Evolutionary conservation across 176 grass and related monocot species (phyloP).

Genomic region (Pontederia paniculata): DNA sequence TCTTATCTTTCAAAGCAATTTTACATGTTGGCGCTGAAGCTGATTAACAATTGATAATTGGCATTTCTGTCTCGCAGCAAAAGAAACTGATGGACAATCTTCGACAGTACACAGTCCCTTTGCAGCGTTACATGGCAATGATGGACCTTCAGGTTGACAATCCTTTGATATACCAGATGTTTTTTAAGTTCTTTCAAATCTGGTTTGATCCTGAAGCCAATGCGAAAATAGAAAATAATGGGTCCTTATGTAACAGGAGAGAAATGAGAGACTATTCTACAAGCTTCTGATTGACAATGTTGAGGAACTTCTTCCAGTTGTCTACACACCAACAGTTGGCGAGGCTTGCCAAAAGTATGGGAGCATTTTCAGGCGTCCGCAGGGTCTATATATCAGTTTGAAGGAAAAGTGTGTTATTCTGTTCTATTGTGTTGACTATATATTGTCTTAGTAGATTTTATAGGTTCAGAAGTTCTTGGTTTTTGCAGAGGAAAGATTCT

Average conservation of each 20-base stretch:
- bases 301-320: constrained; percentile 84
- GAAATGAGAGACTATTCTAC: constrained; percentile 93
- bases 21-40: background rate
- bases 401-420: constrained; percentile 76
- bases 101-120: constrained; percentile 64
- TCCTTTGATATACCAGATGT: background rate
- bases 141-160: constrained; percentile 90
- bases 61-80: constrained; percentile 31
- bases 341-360: constrained; percentile 99
- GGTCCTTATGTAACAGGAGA: constrained; percentile 43
- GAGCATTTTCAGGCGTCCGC: constrained; percentile 70
- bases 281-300: constrained; percentile 97
- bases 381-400: constrained; percentile 92
- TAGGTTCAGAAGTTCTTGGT: constrained; percentile 16
- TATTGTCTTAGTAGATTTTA: background rate
- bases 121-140: constrained; percentile 94
- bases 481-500: constrained; percentile 65
- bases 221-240: constrained; percentile 1
- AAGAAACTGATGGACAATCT: constrained; percentile 82
- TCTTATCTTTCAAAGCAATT: background rate
- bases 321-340: constrained; percentile 95
- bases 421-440: constrained; percentile 13
- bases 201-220: background rate
- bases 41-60: background rate
- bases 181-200: background rate